Evolutionary conservation across 768 basidiomycete genomes (phyloP).

Genomic region (Heimioporus sp.): DNA sequence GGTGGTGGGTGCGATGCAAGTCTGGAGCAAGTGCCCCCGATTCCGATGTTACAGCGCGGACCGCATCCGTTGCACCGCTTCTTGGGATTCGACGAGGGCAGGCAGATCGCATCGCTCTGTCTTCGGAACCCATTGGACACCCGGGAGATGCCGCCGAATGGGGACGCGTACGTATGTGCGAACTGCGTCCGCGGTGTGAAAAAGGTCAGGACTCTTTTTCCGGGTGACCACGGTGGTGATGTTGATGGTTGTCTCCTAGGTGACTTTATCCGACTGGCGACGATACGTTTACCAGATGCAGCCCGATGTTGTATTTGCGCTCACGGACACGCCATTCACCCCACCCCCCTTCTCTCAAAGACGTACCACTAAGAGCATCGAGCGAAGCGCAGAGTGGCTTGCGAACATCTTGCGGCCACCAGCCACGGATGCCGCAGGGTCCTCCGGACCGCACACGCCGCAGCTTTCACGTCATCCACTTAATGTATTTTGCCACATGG

Average conservation of each 20-base stretch:
- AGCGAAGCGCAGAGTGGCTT: slow-evolving; percentile 67
- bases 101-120: slow-evolving; percentile 57
- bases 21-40: slow-evolving; percentile 63
- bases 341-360: slow-evolving; percentile 72
- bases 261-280: slow-evolving; percentile 55
- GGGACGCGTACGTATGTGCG: slow-evolving; percentile 53
- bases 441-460: background rate
- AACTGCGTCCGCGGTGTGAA: slow-evolving; percentile 66
- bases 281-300: slow-evolving; percentile 48
- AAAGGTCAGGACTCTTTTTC: slow-evolving; percentile 45
- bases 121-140: slow-evolving; percentile 64
- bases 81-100: slow-evolving; percentile 49
- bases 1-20: slow-evolving; percentile 30
- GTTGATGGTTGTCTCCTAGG: slow-evolving; percentile 34
- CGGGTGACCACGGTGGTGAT: background rate
- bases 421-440: background rate
- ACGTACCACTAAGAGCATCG: slow-evolving; percentile 71
- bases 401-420: slow-evolving; percentile 44
- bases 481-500: slow-evolving; percentile 69
- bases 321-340: slow-evolving; percentile 70
- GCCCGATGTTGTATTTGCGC: slow-evolving; percentile 70
- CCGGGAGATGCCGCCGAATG: slow-evolving; percentile 72
- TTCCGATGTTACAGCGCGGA: slow-evolving; percentile 58
- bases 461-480: slow-evolving; percentile 21
- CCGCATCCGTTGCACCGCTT: slow-evolving; percentile 60